Evolutionary conservation across 371 early-diverging fungal genomes (phyloP).

Genomic region (Basidiobolus meristosporus): DNA sequence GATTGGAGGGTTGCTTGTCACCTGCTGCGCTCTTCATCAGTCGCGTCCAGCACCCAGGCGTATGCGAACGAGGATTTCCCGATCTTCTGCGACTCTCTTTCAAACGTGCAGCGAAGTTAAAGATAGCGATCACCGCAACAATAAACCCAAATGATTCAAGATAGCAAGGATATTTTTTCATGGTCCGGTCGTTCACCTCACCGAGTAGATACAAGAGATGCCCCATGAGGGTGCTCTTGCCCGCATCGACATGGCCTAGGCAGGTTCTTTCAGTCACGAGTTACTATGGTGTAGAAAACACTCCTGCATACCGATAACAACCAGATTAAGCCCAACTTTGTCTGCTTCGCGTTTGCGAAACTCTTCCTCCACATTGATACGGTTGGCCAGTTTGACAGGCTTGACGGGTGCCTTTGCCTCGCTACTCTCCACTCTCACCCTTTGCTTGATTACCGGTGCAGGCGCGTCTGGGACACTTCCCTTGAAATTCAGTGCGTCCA

Average conservation of each 20-base stretch:
- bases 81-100: conserved; percentile 93
- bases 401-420: conserved; percentile 3
- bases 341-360: conserved; percentile 43
- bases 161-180: conserved; percentile 55
- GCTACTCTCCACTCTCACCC: no score
- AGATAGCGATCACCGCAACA: neutral
- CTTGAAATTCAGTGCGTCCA: conserved; percentile 22
- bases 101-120: conserved; percentile 27
- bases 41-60: conserved; percentile 93
- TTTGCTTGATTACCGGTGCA: no score
- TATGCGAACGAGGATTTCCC: conserved; percentile 98
- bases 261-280: neutral
- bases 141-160: neutral
- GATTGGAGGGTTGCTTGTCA: neutral
- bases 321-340: conserved; percentile 59
- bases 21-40: conserved; percentile 93
- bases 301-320: conserved; percentile 46
- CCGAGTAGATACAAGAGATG: conserved; percentile 98
- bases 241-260: conserved; percentile 97
- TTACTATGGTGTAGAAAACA: neutral
- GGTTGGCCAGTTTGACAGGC: conserved; percentile 17
- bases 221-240: conserved; percentile 86
- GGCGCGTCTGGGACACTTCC: neutral
- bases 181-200: conserved; percentile 97
- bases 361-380: conserved; percentile 53